Conservation (phyloP, 768 basidiomycete genomes). For the Rhizopogon rudus region DNA sequence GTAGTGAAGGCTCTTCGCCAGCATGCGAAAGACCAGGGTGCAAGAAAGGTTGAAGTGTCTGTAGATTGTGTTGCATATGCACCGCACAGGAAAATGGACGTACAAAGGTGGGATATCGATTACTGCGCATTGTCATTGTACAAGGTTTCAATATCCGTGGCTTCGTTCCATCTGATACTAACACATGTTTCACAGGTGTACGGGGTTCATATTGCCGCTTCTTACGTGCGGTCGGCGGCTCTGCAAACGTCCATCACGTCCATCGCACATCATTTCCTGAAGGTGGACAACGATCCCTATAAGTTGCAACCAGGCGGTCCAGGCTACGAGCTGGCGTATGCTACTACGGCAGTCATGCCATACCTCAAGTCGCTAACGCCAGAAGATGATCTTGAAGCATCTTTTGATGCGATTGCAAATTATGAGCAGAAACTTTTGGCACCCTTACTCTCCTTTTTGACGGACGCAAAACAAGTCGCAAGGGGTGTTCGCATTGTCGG, state of each 20-base stretch:
- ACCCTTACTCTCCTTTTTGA: slow-evolving; percentile 52
- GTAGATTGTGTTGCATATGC: slow-evolving; percentile 80
- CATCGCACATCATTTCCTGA: slow-evolving; percentile 69
- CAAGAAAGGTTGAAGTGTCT: slow-evolving; percentile 57
- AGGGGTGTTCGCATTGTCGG: slow-evolving; percentile 70
- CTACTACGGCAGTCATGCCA: slow-evolving; percentile 49
- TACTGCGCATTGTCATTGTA: slow-evolving; percentile 70
- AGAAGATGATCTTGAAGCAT: slow-evolving; percentile 38
- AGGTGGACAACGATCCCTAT: slow-evolving; percentile 38
- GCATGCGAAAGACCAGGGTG: slow-evolving; percentile 47
- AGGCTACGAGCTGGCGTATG: slow-evolving; percentile 69
- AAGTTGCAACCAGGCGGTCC: slow-evolving; percentile 74
- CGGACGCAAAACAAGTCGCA: slow-evolving; percentile 39
- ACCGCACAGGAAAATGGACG: slow-evolving; percentile 68
- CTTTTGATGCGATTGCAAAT: slow-evolving; percentile 51
- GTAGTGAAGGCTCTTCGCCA: slow-evolving; percentile 46
- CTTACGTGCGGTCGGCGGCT: slow-evolving; percentile 51
- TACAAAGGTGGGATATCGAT: slow-evolving; percentile 74
- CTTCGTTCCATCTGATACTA: not conserved
- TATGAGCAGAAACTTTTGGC: slow-evolving; percentile 59
- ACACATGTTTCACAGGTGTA: slow-evolving; percentile 46
- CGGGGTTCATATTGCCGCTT: slow-evolving; percentile 63
- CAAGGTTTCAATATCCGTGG: slow-evolving; percentile 43
- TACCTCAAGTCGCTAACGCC: slow-evolving; percentile 63
- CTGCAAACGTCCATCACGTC: slow-evolving; percentile 50